A percentile compares a stretch with the other conserved stretches of the same genome.
These are phyloP conservation scores for Gossypium australe DNA, from an alignment of 345 rosid species.

Conservation along the genomic window DNA sequence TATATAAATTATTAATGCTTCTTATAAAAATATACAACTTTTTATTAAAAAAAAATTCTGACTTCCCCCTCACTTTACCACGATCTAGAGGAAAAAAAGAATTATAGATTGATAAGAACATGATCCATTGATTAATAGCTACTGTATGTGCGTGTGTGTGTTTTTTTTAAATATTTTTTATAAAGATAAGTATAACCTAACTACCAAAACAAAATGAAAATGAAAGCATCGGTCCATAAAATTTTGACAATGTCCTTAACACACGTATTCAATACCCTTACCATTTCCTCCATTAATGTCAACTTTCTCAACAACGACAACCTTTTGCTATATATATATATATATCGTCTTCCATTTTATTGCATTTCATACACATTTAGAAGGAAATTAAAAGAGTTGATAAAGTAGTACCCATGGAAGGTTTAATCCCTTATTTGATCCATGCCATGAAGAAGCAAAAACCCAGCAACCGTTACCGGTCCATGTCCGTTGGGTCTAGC, in stretches of 20 bases:
- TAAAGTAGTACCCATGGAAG: slow-evolving; percentile 48
- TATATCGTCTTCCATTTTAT: background rate
- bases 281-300: background rate
- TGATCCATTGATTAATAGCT: too few species aligned
- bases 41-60: too few species aligned
- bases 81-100: too few species aligned
- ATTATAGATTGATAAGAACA: too few species aligned
- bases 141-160: too few species aligned
- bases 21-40: too few species aligned
- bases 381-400: background rate
- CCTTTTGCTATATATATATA: slow-evolving; percentile 9
- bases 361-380: background rate
- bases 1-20: too few species aligned
- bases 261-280: background rate
- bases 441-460: slow-evolving; percentile 41
- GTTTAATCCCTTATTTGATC: slow-evolving; percentile 59
- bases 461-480: slow-evolving; percentile 19
- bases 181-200: background rate
- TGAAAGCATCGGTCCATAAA: background rate
- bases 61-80: too few species aligned
- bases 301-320: background rate
- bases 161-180: too few species aligned
- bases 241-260: background rate
- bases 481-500: slow-evolving; percentile 41
- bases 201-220: background rate